Percentiles rank a stretch among this genome's conserved stretches.
Conservation (phyloP, 2,329 filamentous ascomycete genomes). For the Daldinia sp. region DNA sequence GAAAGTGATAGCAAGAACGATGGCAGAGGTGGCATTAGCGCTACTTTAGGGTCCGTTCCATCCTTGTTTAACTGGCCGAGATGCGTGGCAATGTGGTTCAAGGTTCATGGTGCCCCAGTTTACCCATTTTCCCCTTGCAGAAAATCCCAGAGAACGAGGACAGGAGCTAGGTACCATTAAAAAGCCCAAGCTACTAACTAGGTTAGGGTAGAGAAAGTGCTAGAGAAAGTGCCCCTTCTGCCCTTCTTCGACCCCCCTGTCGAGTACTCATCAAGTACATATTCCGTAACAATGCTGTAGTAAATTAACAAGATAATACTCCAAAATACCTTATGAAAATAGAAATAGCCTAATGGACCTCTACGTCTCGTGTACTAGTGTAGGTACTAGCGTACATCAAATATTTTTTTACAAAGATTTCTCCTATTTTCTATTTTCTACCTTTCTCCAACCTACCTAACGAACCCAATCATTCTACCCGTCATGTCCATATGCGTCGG, state of each 20-base stretch:
- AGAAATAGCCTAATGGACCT: too few relatives aligned
- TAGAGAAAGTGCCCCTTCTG: background rate
- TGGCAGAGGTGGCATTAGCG: background rate
- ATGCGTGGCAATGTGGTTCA: slow-evolving; percentile 16
- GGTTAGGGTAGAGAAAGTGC: background rate
- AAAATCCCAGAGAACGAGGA: slow-evolving; percentile 18
- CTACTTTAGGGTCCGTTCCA: slow-evolving; percentile 35
- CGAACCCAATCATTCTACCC: background rate
- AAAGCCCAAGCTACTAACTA: background rate
- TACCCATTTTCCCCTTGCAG: slow-evolving; percentile 32
- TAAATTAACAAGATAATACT: background rate
- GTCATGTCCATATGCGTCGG: background rate
- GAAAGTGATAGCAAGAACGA: too few relatives aligned
- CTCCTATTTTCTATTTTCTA: background rate
- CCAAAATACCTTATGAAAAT: background rate
- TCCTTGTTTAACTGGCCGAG: slow-evolving; percentile 31
- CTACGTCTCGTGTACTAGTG: too few relatives aligned
- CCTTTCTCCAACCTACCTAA: background rate
- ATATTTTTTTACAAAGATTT: background rate
- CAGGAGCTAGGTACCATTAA: background rate
- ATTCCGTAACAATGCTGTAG: background rate
- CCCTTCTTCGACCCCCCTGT: background rate
- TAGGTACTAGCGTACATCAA: too few relatives aligned
- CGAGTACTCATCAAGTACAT: background rate
- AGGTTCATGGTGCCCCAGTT: slow-evolving; percentile 3